Base-by-base conservation (phyloP, 495 filamentous ascomycete genomes). In the Xylaria grammica region DNA sequence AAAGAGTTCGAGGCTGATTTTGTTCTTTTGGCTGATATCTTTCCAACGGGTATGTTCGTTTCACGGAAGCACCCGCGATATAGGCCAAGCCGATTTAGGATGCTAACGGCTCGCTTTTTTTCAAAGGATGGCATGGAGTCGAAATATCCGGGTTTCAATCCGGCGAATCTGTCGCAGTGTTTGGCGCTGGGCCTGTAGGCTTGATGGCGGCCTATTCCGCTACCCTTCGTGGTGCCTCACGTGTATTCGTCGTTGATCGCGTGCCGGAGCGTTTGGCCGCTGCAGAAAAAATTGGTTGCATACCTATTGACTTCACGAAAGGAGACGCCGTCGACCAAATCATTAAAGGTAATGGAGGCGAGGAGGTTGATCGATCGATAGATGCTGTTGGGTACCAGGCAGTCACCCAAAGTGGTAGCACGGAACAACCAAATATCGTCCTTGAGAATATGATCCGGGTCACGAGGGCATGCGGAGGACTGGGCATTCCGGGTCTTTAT, bases 321-420 rank as follows among this genome's bases (percentile, higher is more conserved):
- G 69, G 65, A 27, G 72, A 78, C 63, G 72, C 75, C 5, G 76
- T 77, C 4, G 74, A 76, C 44, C 68, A 77, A 60, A 80, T 81
- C 59, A 58, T 70, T n/a, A 62, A 63, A 27, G 9, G 44, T 27
- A 67, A 80, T 77, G 78, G 71, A 1, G 82, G 73, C 1, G 82
- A 80, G 80, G 17, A 19, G 45, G 84, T 88, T 8, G 82, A 86
- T 67, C 73, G 84, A 3, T 78, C 79, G 8, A 80, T 85, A 0
- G 83, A 87, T 73, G 79, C 79, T 8, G 85, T 86, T 19, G 82
- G 83, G 5, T 86, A 86, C 69, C 81, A 86, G 65, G 84, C 84
- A n/a, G 77, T 80, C 8, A 78, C 77, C 53, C 66, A 73, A 8
- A 73, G 74, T 19, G 79, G 76, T 3, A 77, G 73, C 30, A 75